These are phyloP conservation scores for Aspergillus leporis DNA, from an alignment of 495 filamentous ascomycete species.

Conservation along the genomic window DNA sequence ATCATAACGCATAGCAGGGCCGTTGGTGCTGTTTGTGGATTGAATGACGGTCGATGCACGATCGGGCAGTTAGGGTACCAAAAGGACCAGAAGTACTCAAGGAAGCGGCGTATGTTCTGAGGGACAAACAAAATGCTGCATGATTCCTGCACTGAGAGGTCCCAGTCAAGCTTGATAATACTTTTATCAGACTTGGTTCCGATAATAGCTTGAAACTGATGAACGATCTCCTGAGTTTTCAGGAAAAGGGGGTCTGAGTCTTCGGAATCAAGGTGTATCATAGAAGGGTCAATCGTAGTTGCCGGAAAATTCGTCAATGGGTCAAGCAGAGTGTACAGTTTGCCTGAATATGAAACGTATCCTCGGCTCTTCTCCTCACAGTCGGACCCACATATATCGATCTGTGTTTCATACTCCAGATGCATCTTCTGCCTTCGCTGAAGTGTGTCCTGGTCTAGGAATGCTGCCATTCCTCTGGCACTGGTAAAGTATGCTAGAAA, in stretches of 20 bases:
- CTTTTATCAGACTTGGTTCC: conserved; percentile 12
- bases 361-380: not conserved
- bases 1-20: conserved; percentile 24
- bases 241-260: conserved; percentile 7
- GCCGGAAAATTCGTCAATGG: not conserved
- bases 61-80: conserved; percentile 30
- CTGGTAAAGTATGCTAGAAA: conserved; percentile 30
- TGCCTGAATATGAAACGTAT: not conserved
- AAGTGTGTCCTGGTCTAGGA: conserved; percentile 23
- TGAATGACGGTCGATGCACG: conserved; percentile 23
- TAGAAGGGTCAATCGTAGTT: conserved; percentile 10
- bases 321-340: not conserved
- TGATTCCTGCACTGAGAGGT: not conserved
- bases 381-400: not conserved
- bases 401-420: not conserved
- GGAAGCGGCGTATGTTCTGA: conserved; percentile 20
- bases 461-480: conserved; percentile 24
- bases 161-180: conserved; percentile 23
- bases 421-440: conserved; percentile 20
- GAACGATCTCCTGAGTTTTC: conserved; percentile 18
- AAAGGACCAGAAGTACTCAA: conserved; percentile 27
- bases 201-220: conserved; percentile 15
- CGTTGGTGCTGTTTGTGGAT: conserved; percentile 12
- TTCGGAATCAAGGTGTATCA: conserved; percentile 1
- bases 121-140: conserved; percentile 20